phyloP scores from a whole-genome alignment of 805 yeast genomes.

The Metschnikowia koreensis region DNA sequence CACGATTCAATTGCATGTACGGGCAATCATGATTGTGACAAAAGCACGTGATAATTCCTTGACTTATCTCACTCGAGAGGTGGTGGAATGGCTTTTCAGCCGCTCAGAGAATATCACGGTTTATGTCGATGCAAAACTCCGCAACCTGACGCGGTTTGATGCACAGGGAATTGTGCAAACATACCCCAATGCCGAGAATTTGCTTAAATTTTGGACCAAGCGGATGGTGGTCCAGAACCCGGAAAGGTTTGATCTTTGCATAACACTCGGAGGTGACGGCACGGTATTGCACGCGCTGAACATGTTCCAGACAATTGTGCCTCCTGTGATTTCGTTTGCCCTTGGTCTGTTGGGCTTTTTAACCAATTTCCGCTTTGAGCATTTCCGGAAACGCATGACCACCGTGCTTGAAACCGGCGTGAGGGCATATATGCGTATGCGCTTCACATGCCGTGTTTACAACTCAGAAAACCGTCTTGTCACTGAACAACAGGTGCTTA shows the following conservation, averaged over 20 bases:
- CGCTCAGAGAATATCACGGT: slow-evolving; percentile 43
- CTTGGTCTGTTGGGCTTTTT: slow-evolving; percentile 44
- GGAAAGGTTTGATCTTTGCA: slow-evolving; percentile 43
- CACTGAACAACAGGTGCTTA: slow-evolving; percentile 74
- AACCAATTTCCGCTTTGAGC: slow-evolving; percentile 80
- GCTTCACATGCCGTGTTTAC: slow-evolving; percentile 77
- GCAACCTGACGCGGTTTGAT: slow-evolving; percentile 61
- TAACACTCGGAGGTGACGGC: slow-evolving; percentile 47
- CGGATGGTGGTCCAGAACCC: slow-evolving; percentile 48
- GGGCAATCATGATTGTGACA: slow-evolving; percentile 78
- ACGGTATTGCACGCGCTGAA: slow-evolving; percentile 44
- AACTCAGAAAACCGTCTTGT: slow-evolving; percentile 50
- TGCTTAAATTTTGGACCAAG: slow-evolving; percentile 69
- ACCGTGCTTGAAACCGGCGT: slow-evolving; percentile 69
- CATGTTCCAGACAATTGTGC: slow-evolving; percentile 45
- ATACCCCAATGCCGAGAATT: slow-evolving; percentile 43
- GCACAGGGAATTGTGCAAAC: slow-evolving; percentile 50
- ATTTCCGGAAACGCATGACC: slow-evolving; percentile 58
- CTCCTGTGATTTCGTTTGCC: slow-evolving; percentile 45
- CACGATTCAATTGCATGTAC: slow-evolving; percentile 66
- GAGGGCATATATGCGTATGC: slow-evolving; percentile 73
- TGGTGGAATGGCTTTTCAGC: slow-evolving; percentile 71
- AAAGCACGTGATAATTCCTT: slow-evolving; percentile 83
- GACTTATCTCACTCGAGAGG: slow-evolving; percentile 70
- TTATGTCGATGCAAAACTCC: slow-evolving; percentile 72